Percentiles rank a stretch among this genome's conserved stretches.
These are phyloP conservation scores for Fusarium cicatricum DNA, from an alignment of 2,329 filamentous ascomycete species.

Conservation along the genomic window DNA sequence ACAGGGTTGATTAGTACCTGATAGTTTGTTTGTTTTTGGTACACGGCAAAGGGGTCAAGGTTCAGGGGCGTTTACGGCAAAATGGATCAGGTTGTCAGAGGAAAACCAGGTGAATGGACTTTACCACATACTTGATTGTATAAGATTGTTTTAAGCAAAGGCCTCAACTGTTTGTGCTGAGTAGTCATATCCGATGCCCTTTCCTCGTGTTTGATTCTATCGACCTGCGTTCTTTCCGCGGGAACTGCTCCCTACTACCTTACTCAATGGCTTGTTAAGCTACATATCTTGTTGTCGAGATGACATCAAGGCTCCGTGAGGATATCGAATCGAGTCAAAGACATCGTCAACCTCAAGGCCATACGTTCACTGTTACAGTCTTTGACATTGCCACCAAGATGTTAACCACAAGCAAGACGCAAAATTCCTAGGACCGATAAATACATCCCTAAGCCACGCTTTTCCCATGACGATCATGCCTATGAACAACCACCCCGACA, in stretches of 20 bases:
- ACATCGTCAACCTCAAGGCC: background rate
- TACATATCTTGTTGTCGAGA: no score
- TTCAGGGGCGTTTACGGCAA: constrained; percentile 38
- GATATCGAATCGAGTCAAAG: no score
- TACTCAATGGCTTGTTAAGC: no score
- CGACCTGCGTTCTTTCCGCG: background rate
- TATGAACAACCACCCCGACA: constrained; percentile 12
- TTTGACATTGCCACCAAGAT: constrained; percentile 7
- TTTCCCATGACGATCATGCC: constrained; percentile 12
- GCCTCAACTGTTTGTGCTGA: background rate
- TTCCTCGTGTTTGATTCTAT: background rate
- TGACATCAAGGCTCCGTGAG: no score
- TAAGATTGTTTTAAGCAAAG: no score
- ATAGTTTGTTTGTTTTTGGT: constrained; percentile 16
- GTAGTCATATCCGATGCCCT: background rate
- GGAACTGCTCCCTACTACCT: background rate
- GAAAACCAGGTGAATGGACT: constrained; percentile 34
- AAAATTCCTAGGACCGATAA: background rate
- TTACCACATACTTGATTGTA: constrained; percentile 23
- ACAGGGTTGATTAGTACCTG: constrained; percentile 25
- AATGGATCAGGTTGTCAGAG: constrained; percentile 38
- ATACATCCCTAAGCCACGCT: background rate
- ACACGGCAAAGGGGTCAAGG: constrained; percentile 30
- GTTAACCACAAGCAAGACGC: background rate
- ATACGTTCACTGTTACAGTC: constrained; percentile 3